phyloP scores from a whole-genome alignment of 208 protist genomes.

The Acanthamoeba castellanii region DNA sequence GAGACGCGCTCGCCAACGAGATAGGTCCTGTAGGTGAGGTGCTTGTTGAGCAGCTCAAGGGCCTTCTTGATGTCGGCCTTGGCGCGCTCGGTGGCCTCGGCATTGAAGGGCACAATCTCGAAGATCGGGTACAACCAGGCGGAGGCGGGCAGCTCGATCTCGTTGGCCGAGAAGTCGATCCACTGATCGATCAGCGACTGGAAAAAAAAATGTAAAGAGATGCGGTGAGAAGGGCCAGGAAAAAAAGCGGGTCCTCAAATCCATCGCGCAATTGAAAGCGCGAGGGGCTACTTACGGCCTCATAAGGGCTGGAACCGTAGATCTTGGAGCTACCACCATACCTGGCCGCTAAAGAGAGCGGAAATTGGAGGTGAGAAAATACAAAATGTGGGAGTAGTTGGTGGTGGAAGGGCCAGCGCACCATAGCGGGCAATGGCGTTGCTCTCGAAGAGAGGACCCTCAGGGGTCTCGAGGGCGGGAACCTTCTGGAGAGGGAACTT shows the following conservation, averaged over 20 bases:
- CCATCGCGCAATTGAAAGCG: background rate
- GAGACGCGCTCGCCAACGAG: constrained; percentile 84
- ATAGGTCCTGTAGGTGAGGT: constrained; percentile 84
- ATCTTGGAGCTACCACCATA: constrained; percentile 49
- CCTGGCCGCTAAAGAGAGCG: background rate
- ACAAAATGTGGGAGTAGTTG: background rate
- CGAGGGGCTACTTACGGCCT: background rate
- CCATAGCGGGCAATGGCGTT: constrained; percentile 83
- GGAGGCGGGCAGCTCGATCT: constrained; percentile 76
- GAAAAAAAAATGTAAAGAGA: no score
- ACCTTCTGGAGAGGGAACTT: constrained; percentile 76
- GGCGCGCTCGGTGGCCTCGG: constrained; percentile 74
- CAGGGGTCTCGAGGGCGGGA: constrained; percentile 80
- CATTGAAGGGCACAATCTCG: constrained; percentile 73
- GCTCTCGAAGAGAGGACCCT: constrained; percentile 85
- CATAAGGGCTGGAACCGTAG: constrained; percentile 76
- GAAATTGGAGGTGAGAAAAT: background rate
- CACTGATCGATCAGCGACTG: constrained; percentile 82
- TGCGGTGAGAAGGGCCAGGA: no score
- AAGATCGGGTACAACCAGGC: constrained; percentile 84
- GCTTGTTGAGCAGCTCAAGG: constrained; percentile 79
- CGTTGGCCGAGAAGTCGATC: constrained; percentile 81
- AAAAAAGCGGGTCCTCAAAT: no score
- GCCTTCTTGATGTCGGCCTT: constrained; percentile 81
- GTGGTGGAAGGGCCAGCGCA: background rate